Evolutionary conservation across 176 grass and related monocot genomes (phyloP).

Genomic region (Luzula sylvatica): DNA sequence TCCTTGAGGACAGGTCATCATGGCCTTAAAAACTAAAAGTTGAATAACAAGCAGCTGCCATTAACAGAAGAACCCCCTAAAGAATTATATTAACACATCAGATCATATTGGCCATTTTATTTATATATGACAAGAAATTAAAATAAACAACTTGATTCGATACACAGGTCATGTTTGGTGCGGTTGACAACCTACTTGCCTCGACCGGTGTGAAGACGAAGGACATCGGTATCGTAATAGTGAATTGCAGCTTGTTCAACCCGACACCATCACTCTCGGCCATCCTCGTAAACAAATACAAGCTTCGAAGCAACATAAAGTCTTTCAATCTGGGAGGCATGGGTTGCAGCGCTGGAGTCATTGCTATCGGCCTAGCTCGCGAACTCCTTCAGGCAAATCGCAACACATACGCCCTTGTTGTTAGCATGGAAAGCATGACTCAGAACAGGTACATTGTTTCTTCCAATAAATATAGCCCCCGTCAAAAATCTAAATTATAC

Average conservation of each 20-base stretch:
- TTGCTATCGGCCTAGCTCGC: constrained; percentile 57
- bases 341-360: constrained; percentile 90
- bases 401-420: constrained; percentile 61
- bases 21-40: no score
- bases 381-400: constrained; percentile 76
- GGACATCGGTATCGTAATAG: constrained; percentile 70
- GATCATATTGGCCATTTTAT: no score
- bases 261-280: constrained; percentile 84
- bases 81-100: no score
- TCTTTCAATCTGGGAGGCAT: constrained; percentile 84
- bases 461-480: no score
- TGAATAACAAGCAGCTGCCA: no score
- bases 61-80: no score
- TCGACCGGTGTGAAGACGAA: constrained; percentile 59
- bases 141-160: no score
- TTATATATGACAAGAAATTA: no score
- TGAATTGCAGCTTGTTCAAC: constrained; percentile 88
- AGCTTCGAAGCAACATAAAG: constrained; percentile 63
- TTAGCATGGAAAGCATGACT: constrained; percentile 95
- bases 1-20: no score
- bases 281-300: constrained; percentile 91
- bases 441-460: constrained; percentile 42
- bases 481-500: no score
- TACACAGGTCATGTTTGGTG: constrained; percentile 42
- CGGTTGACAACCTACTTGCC: constrained; percentile 58